A percentile compares a stretch with the other conserved stretches of the same genome.
phyloP scores from a whole-genome alignment of 805 yeast species.

The Lipomyces spencermartinsiae region DNA sequence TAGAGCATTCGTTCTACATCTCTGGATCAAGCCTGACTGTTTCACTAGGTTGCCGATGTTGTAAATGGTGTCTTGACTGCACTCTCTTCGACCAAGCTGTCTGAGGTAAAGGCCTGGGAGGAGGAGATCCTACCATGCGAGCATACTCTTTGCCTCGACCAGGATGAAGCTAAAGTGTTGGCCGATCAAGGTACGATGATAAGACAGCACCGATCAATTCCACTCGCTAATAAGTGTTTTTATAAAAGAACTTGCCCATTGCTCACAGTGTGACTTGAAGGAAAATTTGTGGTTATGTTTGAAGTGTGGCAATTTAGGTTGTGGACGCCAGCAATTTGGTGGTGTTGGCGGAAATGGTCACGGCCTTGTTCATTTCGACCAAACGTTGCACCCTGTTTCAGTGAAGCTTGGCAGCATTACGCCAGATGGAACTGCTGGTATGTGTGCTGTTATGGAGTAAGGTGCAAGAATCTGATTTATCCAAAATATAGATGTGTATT shows the following conservation, averaged over 20 bases:
- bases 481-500: constrained; percentile 66
- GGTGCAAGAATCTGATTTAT: neutral
- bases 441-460: neutral
- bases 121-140: constrained; percentile 81
- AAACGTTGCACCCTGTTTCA: constrained; percentile 75
- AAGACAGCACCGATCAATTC: neutral
- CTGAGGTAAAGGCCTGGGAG: constrained; percentile 91
- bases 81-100: constrained; percentile 62
- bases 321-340: constrained; percentile 95
- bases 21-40: neutral
- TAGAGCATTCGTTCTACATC: neutral
- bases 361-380: constrained; percentile 74
- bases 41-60: constrained; percentile 41
- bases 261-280: constrained; percentile 53
- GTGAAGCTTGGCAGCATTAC: constrained; percentile 90
- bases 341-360: constrained; percentile 94
- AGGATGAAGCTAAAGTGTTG: constrained; percentile 40
- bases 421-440: constrained; percentile 61
- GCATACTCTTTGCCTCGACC: constrained; percentile 68
- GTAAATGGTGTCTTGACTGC: constrained; percentile 59
- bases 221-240: neutral
- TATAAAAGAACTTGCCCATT: constrained; percentile 40
- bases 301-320: constrained; percentile 87
- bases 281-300: constrained; percentile 93
- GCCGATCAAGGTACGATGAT: constrained; percentile 25